Evolutionary conservation across 495 filamentous ascomycete species (phyloP).

Genomic region (Chaetomium fimeti): DNA sequence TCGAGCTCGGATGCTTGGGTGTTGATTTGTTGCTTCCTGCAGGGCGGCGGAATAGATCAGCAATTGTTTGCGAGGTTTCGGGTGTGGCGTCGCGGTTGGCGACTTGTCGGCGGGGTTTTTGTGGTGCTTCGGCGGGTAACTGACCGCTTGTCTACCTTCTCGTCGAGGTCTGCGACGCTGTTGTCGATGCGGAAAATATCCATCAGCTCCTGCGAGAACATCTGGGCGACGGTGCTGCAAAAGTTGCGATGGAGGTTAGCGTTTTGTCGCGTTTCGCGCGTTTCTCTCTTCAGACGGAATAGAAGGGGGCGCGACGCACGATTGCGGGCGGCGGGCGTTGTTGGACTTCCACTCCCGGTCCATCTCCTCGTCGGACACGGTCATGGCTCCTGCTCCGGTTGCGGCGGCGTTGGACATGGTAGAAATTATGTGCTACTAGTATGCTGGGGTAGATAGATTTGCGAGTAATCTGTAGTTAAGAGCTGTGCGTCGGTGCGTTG

Average conservation of each 20-base stretch:
- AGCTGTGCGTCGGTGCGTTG: constrained; percentile 6
- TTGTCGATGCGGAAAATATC: constrained; percentile 85
- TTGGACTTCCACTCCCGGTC: constrained; percentile 76
- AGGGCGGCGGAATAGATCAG: constrained; percentile 13
- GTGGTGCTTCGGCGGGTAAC: constrained; percentile 35
- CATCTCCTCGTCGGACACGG: constrained; percentile 60
- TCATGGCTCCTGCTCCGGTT: constrained; percentile 35
- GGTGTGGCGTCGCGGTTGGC: constrained; percentile 12
- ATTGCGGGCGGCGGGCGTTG: constrained; percentile 71
- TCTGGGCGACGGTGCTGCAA: constrained; percentile 76
- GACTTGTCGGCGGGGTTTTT: constrained; percentile 12
- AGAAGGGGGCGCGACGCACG: constrained; percentile 55
- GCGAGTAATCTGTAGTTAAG: constrained; percentile 1
- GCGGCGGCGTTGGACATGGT: neutral
- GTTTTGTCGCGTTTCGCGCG: neutral
- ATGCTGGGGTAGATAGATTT: constrained; percentile 7
- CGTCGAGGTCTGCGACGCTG: constrained; percentile 70
- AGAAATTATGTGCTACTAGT: neutral
- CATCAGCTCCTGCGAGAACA: constrained; percentile 82
- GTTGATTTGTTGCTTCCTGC: constrained; percentile 68
- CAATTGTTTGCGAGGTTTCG: constrained; percentile 2
- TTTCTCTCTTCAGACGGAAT: neutral
- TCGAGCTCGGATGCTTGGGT: constrained; percentile 78
- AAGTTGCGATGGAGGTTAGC: constrained; percentile 20
- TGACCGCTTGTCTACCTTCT: constrained; percentile 82